Evolutionary conservation across 768 basidiomycete species (phyloP).

Genomic region (Lactifluus hygrophoroides): DNA sequence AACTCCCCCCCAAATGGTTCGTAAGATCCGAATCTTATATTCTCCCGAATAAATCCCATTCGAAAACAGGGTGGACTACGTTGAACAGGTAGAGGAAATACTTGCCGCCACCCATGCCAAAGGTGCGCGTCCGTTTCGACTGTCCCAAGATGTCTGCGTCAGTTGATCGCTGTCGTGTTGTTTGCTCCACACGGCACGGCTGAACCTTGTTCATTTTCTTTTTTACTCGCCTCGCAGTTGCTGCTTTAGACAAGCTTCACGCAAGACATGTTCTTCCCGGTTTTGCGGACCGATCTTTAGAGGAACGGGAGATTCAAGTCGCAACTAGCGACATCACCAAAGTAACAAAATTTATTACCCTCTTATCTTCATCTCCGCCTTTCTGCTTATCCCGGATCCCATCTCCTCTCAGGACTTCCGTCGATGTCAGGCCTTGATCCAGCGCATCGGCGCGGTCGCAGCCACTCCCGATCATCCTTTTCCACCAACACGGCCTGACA

Average conservation of each 20-base stretch:
- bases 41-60: slow-evolving; percentile 21
- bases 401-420: slow-evolving; percentile 30
- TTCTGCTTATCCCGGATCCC: slow-evolving; percentile 7
- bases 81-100: slow-evolving; percentile 81
- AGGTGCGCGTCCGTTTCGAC: slow-evolving; percentile 46
- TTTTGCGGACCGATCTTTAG: slow-evolving; percentile 87
- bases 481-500: slow-evolving; percentile 43
- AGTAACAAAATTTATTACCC: slow-evolving; percentile 33
- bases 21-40: slow-evolving; percentile 16
- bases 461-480: slow-evolving; percentile 47
- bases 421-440: slow-evolving; percentile 49
- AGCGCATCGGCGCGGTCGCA: slow-evolving; percentile 50
- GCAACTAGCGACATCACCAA: slow-evolving; percentile 83
- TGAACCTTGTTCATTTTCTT: slow-evolving; percentile 20
- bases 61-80: slow-evolving; percentile 73
- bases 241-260: slow-evolving; percentile 88
- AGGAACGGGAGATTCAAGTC: slow-evolving; percentile 89
- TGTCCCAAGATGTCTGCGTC: slow-evolving; percentile 10
- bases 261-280: slow-evolving; percentile 94
- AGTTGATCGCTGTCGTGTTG: slow-evolving; percentile 16
- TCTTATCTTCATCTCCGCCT: slow-evolving; percentile 12
- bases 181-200: slow-evolving; percentile 13
- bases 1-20: slow-evolving; percentile 84
- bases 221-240: too few species aligned
- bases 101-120: slow-evolving; percentile 61